Evolutionary conservation across 2,329 filamentous ascomycete genomes (phyloP).

Genomic region (Pleomassaria siparia): DNA sequence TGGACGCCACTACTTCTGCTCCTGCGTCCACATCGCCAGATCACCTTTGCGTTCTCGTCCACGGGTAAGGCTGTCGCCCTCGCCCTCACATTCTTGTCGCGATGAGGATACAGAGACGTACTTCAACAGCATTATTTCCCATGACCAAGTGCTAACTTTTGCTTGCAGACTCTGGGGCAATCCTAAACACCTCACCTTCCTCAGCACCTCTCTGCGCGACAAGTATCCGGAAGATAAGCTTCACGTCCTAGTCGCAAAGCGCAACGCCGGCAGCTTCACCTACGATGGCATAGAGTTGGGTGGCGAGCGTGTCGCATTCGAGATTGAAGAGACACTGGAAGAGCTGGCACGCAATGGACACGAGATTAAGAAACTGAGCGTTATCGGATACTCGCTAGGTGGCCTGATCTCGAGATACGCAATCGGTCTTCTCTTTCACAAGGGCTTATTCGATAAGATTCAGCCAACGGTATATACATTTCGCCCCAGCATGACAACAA

Average conservation of each 20-base stretch:
- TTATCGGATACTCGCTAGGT: slow-evolving; percentile 88
- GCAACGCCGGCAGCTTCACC: slow-evolving; percentile 70
- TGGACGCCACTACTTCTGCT: slow-evolving; percentile 11
- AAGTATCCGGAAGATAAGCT: slow-evolving; percentile 64
- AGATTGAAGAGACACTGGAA: slow-evolving; percentile 62
- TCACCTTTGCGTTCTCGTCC: slow-evolving; percentile 76
- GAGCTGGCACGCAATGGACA: slow-evolving; percentile 62
- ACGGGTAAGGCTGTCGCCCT: slow-evolving; percentile 58
- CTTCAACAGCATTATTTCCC: neutral
- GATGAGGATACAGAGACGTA: neutral
- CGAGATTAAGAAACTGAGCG: slow-evolving; percentile 76
- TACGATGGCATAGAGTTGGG: slow-evolving; percentile 70
- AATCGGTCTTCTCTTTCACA: slow-evolving; percentile 78
- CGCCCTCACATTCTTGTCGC: neutral
- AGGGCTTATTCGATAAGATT: slow-evolving; percentile 76
- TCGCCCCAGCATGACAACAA: neutral
- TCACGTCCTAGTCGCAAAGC: slow-evolving; percentile 70
- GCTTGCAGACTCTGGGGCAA: slow-evolving; percentile 72
- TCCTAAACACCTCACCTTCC: slow-evolving; percentile 68
- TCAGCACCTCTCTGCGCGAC: slow-evolving; percentile 66
- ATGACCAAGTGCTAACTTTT: slow-evolving; percentile 13
- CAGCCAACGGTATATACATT: slow-evolving; percentile 70
- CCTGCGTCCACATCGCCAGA: slow-evolving; percentile 45
- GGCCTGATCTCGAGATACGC: slow-evolving; percentile 86
- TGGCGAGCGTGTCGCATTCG: slow-evolving; percentile 65